Percentiles rank a stretch among this genome's conserved stretches.
Conservation (phyloP, 2,329 filamentous ascomycete genomes). For the Botrytis paeoniae region DNA sequence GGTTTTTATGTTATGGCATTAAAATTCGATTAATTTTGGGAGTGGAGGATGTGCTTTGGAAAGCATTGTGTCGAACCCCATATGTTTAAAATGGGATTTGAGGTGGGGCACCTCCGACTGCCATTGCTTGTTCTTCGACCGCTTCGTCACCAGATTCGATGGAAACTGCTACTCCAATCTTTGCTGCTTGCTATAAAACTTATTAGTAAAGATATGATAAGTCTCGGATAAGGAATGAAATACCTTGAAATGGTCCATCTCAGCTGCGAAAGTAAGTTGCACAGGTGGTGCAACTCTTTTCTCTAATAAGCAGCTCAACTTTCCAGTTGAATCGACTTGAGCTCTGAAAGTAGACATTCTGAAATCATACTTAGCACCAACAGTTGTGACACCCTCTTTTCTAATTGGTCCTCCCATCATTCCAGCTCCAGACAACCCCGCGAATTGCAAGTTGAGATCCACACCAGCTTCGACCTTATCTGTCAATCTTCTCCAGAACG, state of each 20-base stretch:
- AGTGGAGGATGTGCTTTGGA: conserved; percentile 19
- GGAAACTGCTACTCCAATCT: conserved; percentile 90
- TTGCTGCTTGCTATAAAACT: conserved; percentile 74
- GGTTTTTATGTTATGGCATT: conserved; percentile 26
- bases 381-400: conserved; percentile 85
- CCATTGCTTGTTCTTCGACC: conserved; percentile 79
- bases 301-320: conserved; percentile 88
- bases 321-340: conserved; percentile 92
- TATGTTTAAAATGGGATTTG: conserved; percentile 60
- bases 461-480: conserved; percentile 96
- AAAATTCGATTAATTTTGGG: conserved; percentile 33
- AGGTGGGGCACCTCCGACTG: conserved; percentile 47
- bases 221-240: conserved; percentile 40
- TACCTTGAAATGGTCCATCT: conserved; percentile 95
- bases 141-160: conserved; percentile 84
- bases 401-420: conserved; percentile 73
- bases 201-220: conserved; percentile 34
- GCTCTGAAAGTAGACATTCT: conserved; percentile 91
- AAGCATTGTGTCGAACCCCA: conserved; percentile 23
- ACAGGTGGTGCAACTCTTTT: conserved; percentile 94
- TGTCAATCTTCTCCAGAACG: conserved; percentile 89
- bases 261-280: conserved; percentile 89
- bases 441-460: conserved; percentile 86
- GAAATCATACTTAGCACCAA: conserved; percentile 98
- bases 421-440: conserved; percentile 57